Percentiles rank a stretch among this genome's conserved stretches.
phyloP scores from a whole-genome alignment of 2,329 filamentous ascomycete species.

The Penicillium sp. region DNA sequence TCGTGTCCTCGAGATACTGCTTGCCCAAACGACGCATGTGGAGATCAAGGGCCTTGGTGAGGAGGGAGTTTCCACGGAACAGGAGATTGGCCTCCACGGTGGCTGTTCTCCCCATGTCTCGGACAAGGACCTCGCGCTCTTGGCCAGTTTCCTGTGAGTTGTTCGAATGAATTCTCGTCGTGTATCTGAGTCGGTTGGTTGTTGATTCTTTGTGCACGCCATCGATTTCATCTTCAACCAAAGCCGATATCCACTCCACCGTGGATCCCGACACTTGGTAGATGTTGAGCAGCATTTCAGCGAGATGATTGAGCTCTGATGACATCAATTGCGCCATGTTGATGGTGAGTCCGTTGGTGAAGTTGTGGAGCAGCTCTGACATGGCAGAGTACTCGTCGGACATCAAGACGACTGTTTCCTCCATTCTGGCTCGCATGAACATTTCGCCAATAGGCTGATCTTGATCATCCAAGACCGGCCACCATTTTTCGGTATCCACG shows the following conservation, averaged over 20 bases:
- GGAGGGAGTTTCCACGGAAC: slow-evolving; percentile 89
- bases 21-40: slow-evolving; percentile 95
- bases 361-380: slow-evolving; percentile 80
- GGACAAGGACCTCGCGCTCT: slow-evolving; percentile 62
- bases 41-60: slow-evolving; percentile 90
- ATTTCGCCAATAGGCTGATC: slow-evolving; percentile 79
- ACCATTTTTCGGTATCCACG: slow-evolving; percentile 85
- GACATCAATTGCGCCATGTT: slow-evolving; percentile 81
- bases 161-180: slow-evolving; percentile 64
- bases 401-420: slow-evolving; percentile 88
- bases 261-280: slow-evolving; percentile 88
- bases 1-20: slow-evolving; percentile 84
- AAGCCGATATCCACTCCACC: slow-evolving; percentile 84
- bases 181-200: slow-evolving; percentile 63
- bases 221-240: slow-evolving; percentile 97
- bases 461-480: slow-evolving; percentile 74
- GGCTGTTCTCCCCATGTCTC: slow-evolving; percentile 65
- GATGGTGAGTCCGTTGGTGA: slow-evolving; percentile 78
- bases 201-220: slow-evolving; percentile 81
- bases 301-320: slow-evolving; percentile 74
- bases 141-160: slow-evolving; percentile 59
- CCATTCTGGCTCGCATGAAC: slow-evolving; percentile 77
- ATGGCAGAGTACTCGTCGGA: slow-evolving; percentile 81
- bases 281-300: slow-evolving; percentile 87
- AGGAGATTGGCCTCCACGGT: slow-evolving; percentile 85